phyloP scores from a whole-genome alignment of 1,139 yeast species.

The Nakaseomyces glabratus region DNA sequence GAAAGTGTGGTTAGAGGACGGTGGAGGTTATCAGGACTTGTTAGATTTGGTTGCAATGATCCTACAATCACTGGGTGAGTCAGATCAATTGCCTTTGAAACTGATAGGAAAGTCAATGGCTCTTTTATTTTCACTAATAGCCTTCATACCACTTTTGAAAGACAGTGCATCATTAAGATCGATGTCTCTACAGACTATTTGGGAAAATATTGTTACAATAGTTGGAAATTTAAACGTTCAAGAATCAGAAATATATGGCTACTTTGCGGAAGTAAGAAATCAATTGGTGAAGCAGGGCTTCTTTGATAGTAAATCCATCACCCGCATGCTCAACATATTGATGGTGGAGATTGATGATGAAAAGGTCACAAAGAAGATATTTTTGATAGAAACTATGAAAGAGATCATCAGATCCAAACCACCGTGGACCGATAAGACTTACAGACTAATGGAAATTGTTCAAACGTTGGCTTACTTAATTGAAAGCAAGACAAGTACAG shows the following conservation, averaged over 20 bases:
- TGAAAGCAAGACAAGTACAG: slow-evolving; percentile 13
- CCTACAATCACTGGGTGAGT: slow-evolving; percentile 23
- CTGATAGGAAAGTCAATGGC: slow-evolving; percentile 23
- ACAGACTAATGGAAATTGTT: slow-evolving; percentile 11
- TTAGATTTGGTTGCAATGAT: slow-evolving; percentile 16
- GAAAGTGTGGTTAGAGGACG: slow-evolving; percentile 18
- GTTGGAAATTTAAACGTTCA: slow-evolving; percentile 18
- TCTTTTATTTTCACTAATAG: slow-evolving; percentile 19
- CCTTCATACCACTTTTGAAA: slow-evolving; percentile 11
- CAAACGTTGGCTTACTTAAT: slow-evolving; percentile 16
- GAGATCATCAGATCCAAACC: slow-evolving; percentile 7
- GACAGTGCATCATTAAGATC: slow-evolving; percentile 11
- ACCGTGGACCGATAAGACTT: slow-evolving; percentile 1
- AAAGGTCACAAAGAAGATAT: slow-evolving; percentile 13
- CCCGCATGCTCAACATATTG: slow-evolving; percentile 16
- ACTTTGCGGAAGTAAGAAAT: slow-evolving; percentile 22
- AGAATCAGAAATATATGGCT: slow-evolving; percentile 20
- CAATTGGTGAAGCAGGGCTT: slow-evolving; percentile 13
- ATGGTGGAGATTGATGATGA: slow-evolving; percentile 12
- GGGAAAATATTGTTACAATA: slow-evolving; percentile 18
- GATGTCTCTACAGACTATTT: slow-evolving; percentile 12
- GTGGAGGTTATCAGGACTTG: slow-evolving; percentile 19
- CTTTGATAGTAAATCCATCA: slow-evolving; percentile 16
- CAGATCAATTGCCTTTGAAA: slow-evolving; percentile 20
- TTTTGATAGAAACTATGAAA: slow-evolving; percentile 18